phyloP scores from a whole-genome alignment of 306 rosid genomes.

The Abrus precatorius region DNA sequence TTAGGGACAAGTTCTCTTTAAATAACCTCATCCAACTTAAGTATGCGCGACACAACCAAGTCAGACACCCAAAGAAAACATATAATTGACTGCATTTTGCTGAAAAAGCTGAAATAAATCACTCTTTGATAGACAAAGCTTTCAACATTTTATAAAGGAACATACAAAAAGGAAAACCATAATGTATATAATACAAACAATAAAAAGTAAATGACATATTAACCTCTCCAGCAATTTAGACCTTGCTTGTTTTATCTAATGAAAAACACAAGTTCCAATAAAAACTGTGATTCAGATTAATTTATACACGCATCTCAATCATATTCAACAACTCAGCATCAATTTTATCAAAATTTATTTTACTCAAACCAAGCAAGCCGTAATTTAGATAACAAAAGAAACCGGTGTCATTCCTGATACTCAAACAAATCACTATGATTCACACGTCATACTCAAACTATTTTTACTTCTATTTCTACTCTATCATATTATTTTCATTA shows the following conservation, averaged over 20 bases:
- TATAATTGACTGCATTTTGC: neutral
- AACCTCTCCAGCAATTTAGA: neutral
- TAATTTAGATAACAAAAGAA: too few species aligned
- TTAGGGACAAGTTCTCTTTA: neutral
- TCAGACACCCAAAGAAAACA: neutral
- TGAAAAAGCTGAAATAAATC: neutral
- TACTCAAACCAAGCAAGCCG: too few species aligned
- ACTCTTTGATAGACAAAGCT: neutral
- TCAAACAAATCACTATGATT: conserved; percentile 1
- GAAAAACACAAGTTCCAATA: too few species aligned
- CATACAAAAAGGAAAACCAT: neutral
- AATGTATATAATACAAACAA: too few species aligned
- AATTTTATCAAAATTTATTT: too few species aligned
- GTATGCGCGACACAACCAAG: neutral
- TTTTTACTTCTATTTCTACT: too few species aligned
- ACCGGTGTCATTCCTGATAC: too few species aligned
- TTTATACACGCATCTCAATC: too few species aligned
- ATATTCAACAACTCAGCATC: too few species aligned
- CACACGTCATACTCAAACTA: neutral
- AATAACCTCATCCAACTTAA: neutral
- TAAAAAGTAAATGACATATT: too few species aligned
- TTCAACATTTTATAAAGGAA: neutral
- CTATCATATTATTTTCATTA: too few species aligned
- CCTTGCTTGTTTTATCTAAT: neutral
- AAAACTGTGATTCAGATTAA: too few species aligned